Conservation (phyloP, 1,284 basidiomycete species). For the Ceratobasidium papillatum region DNA sequence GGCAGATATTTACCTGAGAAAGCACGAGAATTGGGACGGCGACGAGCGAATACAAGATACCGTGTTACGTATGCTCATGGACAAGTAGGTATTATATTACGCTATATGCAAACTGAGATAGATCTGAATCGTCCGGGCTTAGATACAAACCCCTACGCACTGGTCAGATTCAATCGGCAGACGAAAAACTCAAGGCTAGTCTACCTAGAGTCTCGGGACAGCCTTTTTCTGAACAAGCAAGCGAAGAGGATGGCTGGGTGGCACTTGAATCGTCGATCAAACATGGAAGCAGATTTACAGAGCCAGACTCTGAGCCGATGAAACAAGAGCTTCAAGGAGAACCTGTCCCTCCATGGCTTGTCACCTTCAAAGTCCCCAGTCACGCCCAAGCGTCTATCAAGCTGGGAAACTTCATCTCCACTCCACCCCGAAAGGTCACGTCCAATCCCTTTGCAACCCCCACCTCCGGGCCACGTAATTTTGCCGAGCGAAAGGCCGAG, state of each 20-base stretch:
- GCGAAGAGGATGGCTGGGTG: slow-evolving; percentile 62
- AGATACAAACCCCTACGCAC: slow-evolving; percentile 75
- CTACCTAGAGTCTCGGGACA: slow-evolving; percentile 52
- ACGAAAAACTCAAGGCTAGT: slow-evolving; percentile 72
- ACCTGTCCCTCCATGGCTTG: slow-evolving; percentile 74
- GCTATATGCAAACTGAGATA: not conserved
- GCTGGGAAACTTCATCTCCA: slow-evolving; percentile 57
- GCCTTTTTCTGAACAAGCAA: slow-evolving; percentile 35
- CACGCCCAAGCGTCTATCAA: slow-evolving; percentile 64
- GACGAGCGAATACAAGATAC: slow-evolving; percentile 77
- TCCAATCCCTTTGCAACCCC: slow-evolving; percentile 46
- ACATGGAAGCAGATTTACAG: not conserved
- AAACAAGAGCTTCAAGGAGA: slow-evolving; percentile 46
- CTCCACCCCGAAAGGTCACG: slow-evolving; percentile 43
- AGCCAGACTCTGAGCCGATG: not conserved
- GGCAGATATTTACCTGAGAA: slow-evolving; percentile 32
- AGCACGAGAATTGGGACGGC: slow-evolving; percentile 75
- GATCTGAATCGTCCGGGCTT: not conserved
- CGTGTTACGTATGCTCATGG: slow-evolving; percentile 84
- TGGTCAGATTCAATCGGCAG: slow-evolving; percentile 69
- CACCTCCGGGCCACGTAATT: slow-evolving; percentile 58
- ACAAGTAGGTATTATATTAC: slow-evolving; percentile 58
- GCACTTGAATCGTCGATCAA: slow-evolving; percentile 49
- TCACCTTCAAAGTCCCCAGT: slow-evolving; percentile 68
- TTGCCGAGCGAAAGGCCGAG: slow-evolving; percentile 62